phyloP scores from a whole-genome alignment of 108 stramenopile genomes.

The Nannochloropsis salina region DNA sequence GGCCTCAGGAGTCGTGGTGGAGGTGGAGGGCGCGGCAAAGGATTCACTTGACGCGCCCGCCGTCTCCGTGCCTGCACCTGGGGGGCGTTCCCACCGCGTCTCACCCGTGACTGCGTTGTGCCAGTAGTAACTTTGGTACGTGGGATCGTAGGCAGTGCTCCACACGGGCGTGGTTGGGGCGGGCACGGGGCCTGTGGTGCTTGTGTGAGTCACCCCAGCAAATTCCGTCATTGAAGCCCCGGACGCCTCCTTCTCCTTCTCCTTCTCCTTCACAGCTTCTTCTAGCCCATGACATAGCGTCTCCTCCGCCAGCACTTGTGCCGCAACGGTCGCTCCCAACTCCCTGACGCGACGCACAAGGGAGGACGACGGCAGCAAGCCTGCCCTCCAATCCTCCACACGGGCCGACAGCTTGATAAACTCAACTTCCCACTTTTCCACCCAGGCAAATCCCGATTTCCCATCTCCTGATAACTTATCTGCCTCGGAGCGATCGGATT shows the following conservation, averaged over 20 bases:
- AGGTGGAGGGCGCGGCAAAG: no score
- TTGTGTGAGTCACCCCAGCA: not conserved
- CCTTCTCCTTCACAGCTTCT: not conserved
- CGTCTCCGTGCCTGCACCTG: not conserved
- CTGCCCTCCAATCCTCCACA: not conserved
- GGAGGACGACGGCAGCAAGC: not conserved
- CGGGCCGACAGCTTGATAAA: conserved; percentile 12
- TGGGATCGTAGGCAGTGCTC: not conserved
- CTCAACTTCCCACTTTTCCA: not conserved
- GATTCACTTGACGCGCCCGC: not conserved
- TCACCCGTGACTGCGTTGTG: not conserved
- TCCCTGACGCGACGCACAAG: not conserved
- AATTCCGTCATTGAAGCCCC: not conserved
- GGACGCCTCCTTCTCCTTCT: not conserved
- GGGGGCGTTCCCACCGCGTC: not conserved
- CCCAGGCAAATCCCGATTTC: not conserved
- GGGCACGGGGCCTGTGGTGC: not conserved
- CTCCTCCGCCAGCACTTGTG: conserved; percentile 2
- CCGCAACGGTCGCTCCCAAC: not conserved
- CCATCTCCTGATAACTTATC: not conserved
- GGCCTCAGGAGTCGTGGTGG: not conserved
- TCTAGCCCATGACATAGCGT: not conserved
- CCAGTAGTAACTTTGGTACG: conserved; percentile 17
- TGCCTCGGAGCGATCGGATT: not conserved
- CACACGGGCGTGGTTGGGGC: not conserved